These are phyloP conservation scores for Eucalyptus cloeziana DNA, from an alignment of 345 rosid species.

Conservation along the genomic window DNA sequence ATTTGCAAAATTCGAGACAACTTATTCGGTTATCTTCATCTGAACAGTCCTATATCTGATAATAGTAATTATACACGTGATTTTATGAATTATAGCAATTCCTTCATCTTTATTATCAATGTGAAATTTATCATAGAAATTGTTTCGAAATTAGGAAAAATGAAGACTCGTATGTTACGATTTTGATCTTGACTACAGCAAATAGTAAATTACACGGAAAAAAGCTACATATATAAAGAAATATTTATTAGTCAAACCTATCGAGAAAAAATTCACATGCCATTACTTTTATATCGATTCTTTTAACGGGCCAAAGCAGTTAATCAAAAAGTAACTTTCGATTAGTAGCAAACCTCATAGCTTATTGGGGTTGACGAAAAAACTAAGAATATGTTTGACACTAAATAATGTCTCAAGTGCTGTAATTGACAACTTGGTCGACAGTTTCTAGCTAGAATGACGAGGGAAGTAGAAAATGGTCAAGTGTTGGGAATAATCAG, in stretches of 20 bases:
- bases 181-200: not conserved
- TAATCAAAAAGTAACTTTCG: not conserved
- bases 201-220: not conserved
- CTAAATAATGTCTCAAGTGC: not conserved
- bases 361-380: not conserved
- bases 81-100: not conserved
- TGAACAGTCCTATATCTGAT: not conserved
- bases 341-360: not conserved
- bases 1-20: not conserved
- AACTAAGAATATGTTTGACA: not conserved
- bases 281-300: not conserved
- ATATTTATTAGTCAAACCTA: not conserved
- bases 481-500: not conserved
- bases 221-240: no score
- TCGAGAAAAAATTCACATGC: not conserved
- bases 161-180: not conserved
- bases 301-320: not conserved
- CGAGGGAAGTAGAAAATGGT: not conserved
- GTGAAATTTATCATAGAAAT: not conserved
- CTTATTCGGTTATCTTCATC: not conserved
- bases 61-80: not conserved
- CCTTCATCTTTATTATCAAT: not conserved
- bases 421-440: not conserved
- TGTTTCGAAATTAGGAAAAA: not conserved
- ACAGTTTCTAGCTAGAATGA: not conserved